phyloP scores from a whole-genome alignment of 2,329 filamentous ascomycete species.

The Cladophialophora carrionii region DNA sequence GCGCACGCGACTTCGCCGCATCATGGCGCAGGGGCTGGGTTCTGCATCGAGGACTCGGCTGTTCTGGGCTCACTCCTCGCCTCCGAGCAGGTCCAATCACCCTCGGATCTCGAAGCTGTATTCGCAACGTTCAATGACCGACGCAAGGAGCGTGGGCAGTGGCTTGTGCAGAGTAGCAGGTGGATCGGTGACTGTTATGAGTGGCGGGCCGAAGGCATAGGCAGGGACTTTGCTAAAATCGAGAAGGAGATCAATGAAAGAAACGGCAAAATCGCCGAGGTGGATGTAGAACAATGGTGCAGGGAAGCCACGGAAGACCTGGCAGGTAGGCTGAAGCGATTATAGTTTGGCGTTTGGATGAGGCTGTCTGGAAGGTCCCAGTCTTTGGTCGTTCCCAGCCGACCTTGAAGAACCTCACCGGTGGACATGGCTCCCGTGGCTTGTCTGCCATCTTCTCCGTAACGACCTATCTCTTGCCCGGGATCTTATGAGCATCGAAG shows the following conservation, averaged over 20 bases:
- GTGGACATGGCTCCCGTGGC: neutral
- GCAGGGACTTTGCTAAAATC: conserved; percentile 46
- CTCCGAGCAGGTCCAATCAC: conserved; percentile 35
- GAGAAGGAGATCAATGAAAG: conserved; percentile 45
- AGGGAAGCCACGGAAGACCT: conserved; percentile 38
- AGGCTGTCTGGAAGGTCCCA: neutral
- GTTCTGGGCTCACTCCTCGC: conserved; percentile 41
- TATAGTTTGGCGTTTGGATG: neutral
- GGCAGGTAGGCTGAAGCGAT: conserved; percentile 20
- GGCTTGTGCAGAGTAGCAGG: conserved; percentile 45
- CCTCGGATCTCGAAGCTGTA: conserved; percentile 39
- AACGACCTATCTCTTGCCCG: conserved; percentile 1
- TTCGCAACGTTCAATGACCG: conserved; percentile 40
- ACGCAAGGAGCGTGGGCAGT: conserved; percentile 41
- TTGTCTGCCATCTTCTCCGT: neutral
- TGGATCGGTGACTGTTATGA: conserved; percentile 44
- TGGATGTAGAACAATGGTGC: conserved; percentile 40
- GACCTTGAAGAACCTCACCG: neutral
- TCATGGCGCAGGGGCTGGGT: conserved; percentile 46
- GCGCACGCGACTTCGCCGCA: conserved; percentile 51
- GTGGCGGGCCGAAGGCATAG: conserved; percentile 41
- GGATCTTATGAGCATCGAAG: conserved; percentile 7
- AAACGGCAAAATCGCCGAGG: conserved; percentile 34
- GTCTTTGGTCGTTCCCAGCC: neutral
- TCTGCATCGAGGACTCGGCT: conserved; percentile 43